These are phyloP conservation scores for Trapa bicornis DNA, from an alignment of 345 rosid species.

Conservation along the genomic window DNA sequence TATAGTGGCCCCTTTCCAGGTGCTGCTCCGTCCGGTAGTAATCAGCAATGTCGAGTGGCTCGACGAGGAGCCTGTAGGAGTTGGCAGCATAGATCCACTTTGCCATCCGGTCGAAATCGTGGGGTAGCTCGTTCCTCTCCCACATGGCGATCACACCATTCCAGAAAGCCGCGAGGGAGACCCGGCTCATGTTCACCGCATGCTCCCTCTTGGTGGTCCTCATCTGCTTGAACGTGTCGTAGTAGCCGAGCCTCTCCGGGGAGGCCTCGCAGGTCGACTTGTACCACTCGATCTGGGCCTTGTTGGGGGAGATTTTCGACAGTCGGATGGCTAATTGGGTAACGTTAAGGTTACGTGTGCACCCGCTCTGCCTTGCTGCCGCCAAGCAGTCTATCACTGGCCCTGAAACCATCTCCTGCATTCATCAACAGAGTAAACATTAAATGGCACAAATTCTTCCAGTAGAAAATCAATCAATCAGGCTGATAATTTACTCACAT, in stretches of 20 bases:
- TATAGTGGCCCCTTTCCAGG: constrained; percentile 32
- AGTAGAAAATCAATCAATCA: background rate
- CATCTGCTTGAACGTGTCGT: constrained; percentile 52
- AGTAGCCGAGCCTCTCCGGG: constrained; percentile 16
- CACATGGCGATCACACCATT: constrained; percentile 43
- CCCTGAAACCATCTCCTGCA: constrained; percentile 1
- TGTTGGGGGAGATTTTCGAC: constrained; percentile 9
- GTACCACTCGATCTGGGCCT: constrained; percentile 18
- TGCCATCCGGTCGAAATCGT: constrained; percentile 32
- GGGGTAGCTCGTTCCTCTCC: constrained; percentile 54
- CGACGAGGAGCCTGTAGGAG: constrained; percentile 53
- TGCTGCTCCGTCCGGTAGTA: constrained; percentile 34
- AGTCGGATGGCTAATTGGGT: constrained; percentile 10
- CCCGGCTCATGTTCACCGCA: constrained; percentile 46
- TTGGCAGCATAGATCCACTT: constrained; percentile 66
- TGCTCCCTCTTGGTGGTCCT: constrained; percentile 33
- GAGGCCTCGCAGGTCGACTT: constrained; percentile 7
- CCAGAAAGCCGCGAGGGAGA: constrained; percentile 59
- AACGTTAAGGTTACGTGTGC: constrained; percentile 6
- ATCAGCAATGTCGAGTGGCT: constrained; percentile 65
- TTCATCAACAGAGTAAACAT: background rate
- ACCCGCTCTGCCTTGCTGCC: constrained; percentile 10
- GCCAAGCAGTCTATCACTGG: constrained; percentile 11
- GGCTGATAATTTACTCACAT: constrained; percentile 15
- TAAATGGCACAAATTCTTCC: too few species aligned